Evolutionary conservation across 805 yeast genomes (phyloP), one percentile per base, ranked within the genome.

Genomic region (Barnettozyma californica): DNA sequence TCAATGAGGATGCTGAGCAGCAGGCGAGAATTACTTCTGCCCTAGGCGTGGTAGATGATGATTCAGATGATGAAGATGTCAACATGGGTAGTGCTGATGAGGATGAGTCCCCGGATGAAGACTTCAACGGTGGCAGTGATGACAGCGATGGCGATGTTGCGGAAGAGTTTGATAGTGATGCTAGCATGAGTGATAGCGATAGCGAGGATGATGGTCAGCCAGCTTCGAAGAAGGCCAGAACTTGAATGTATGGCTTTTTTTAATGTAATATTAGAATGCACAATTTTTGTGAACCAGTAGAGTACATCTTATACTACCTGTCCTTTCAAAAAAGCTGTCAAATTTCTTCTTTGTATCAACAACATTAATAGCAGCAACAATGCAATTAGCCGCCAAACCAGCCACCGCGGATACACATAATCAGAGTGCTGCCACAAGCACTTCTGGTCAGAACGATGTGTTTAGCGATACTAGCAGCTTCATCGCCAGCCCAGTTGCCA

Each of bases 1-100:
- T 83, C 71, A 91, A 91, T 63, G 98, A 92, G 61, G 91, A 90
- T 53, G 87, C 83, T 57, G 86, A 89, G 47, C 95, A 92, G 38
- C 89, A 90, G 68, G 83, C 83, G 44, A 76, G 87, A 73, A 70
- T 90, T 62, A 86, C 84, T 40, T 82, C 83, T 50, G 96, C 88
- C 6, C 74, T 89, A 63, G 87, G 79, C 38, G 77, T 75, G 31
- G 87, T 76, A 49, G 83, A 74, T 46, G 70, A 67, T 21, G 67
- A 65, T 53, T 65, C 71, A 47, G 78, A 69, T 25, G 75, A 66
- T 49, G 68, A 55, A 52, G 87, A 74, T 57, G 74, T 68, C 41
- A 80, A 73, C 53, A 71, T 78, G 75, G 80, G 84, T 11, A 85
- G 94, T 53, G 96, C 92, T 3, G 96, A 82, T 48, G 95, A 86